phyloP scores from a whole-genome alignment of 768 basidiomycete genomes.

The Serendipita indica region DNA sequence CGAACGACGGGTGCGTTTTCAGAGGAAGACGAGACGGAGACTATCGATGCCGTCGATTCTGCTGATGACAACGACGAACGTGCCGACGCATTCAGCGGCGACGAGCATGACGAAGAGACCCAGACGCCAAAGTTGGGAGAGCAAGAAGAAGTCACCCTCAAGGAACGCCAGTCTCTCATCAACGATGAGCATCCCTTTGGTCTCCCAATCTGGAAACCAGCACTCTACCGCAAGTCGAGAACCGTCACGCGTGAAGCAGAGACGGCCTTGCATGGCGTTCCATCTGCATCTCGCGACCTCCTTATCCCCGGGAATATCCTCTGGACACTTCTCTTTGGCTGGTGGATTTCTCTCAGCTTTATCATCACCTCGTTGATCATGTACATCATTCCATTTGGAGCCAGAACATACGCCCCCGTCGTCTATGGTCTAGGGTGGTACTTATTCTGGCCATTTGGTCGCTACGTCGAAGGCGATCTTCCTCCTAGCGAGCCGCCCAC shows the following conservation, averaged over 20 bases:
- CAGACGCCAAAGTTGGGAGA: constrained; percentile 10
- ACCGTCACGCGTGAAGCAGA: constrained; percentile 95
- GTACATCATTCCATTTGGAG: constrained; percentile 63
- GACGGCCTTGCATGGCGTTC: constrained; percentile 77
- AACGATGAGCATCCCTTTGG: constrained; percentile 99
- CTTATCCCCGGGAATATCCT: constrained; percentile 78
- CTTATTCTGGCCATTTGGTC: constrained; percentile 94
- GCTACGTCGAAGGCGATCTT: constrained; percentile 82
- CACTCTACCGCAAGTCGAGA: constrained; percentile 92
- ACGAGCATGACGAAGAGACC: constrained; percentile 13
- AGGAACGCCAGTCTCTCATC: constrained; percentile 92
- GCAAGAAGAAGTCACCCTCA: constrained; percentile 79
- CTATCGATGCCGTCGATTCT: not conserved
- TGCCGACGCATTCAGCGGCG: not conserved
- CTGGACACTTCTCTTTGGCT: constrained; percentile 81
- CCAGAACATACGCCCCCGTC: constrained; percentile 67
- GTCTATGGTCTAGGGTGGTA: constrained; percentile 93
- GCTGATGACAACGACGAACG: constrained; percentile 12
- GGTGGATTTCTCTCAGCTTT: constrained; percentile 76
- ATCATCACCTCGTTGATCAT: constrained; percentile 52
- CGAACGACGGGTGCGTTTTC: constrained; percentile 10
- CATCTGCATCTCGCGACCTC: constrained; percentile 84
- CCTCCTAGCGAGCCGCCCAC: constrained; percentile 21
- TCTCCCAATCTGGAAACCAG: constrained; percentile 98
- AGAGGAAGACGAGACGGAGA: constrained; percentile 11